Base-by-base conservation (phyloP, 805 yeast species). In the Nakazawaea anatomiae region DNA sequence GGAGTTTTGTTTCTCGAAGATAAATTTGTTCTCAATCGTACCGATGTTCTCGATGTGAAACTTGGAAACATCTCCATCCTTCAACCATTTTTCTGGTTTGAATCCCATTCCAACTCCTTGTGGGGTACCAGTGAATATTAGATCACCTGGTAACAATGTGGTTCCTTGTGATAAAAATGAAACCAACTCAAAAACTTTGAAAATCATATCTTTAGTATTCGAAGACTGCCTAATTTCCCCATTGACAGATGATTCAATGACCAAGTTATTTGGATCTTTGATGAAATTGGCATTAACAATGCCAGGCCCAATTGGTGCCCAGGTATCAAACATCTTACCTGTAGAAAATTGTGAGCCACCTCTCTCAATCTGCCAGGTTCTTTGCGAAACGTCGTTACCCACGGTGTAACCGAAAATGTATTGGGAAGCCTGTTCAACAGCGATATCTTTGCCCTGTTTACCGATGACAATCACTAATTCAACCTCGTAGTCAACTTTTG, bases 281-380 rank as follows among this genome's bases (percentile, higher is more conserved):
- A 55, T 46, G 12, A 47, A 45, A 18, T 61, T 55, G 1, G 61
- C 51, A 1, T 76, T 63, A 4, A 76, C 79, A 44, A 79, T 66
- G 6, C 74, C 76, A 5, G 84, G 84, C 3, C 83, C 84, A 48
- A 79, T 59, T 27, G 84, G 84, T 1, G 82, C 80, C 74, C 75
- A 79, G 4, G 74, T 73, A 52, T 79, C 84, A 56, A 74, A 77
- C 73, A 73, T 72, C 62, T 79, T 79, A 9, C 80, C 79, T 9
- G 72, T 61, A 39, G 71, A 64, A 71, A 78, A 79, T 55, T 79
- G 84, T 18, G 79, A 69, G 3, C 82, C 80, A 35, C 81, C 80
- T 38, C 74, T 66, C 46, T 72, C 68, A 45, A 70, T 66, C 58
- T 80, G 83, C 83, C 83, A 78, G n/a, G 71, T 72, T 50, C 84